Evolutionary conservation across 495 filamentous ascomycete species (phyloP), one percentile per base, ranked within the genome.

Genomic region (Xylaria palmicola): DNA sequence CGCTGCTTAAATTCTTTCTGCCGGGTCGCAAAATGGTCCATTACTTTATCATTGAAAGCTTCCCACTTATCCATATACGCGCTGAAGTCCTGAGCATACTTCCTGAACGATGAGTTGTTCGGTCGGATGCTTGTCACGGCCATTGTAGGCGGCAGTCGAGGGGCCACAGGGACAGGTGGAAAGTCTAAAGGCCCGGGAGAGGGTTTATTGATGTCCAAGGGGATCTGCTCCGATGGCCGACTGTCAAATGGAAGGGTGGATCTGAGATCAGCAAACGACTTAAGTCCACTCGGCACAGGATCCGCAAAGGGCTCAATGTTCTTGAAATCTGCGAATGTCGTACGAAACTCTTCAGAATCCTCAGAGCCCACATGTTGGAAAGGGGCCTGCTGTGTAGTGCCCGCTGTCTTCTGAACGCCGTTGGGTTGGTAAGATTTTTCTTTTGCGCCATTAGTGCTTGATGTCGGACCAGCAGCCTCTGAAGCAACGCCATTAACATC

Each of bases 181-280:
- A 90, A 80, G 1, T 75, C 62, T 4, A 90, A 75, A 5, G 74
- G 71, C 9, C 75, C 71, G 4, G 74, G 45, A 61, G 29, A 62
- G 60, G n/a, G 52, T 49, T 4, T n/a, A n/a, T n/a, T 68, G 60
- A 55, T 76, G 24, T 68, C 60, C 19, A 79, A 52, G 1, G 79
- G 79, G 17, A 79, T 67, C 15, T 74, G 72, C 19, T 72, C 61
- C 4, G 86, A 80, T 1, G 91, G 69, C 29, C 79, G 75, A 41
- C 89, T 92, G 59, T 86, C 74, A 70, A 93, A 94, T 0, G 91
- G 91, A 1, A 96, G 83, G 1, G 78, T 86, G 6, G 81, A 75
- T 24, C 78, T 79, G 36, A 97, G 73, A 62, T 90, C 90, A 20
- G 80, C 78, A 32, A 95, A 79, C 36, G 86, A 85, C 19, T 79